Evolutionary conservation across 2,329 filamentous ascomycete species (phyloP), one percentile per base, ranked within the genome.

Genomic region (Penicillium corylophilum): DNA sequence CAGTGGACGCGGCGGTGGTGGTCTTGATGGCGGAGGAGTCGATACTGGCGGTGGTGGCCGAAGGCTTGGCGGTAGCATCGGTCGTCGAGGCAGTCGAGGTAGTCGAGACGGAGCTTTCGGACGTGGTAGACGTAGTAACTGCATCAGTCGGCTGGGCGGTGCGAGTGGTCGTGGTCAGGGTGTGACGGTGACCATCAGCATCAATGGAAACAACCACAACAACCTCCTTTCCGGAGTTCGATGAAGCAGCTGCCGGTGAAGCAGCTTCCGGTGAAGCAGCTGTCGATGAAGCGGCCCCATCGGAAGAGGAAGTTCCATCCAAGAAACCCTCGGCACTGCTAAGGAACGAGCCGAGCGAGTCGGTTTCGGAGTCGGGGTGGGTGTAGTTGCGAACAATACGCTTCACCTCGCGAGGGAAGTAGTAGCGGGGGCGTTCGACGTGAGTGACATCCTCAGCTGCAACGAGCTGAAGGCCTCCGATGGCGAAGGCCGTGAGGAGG

Each of bases 351-450:
- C n/a, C 39, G 22, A 28, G 33, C 10, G 38, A 10, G 35, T 22
- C 36, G 26, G 20, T 31, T 13, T 42, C 31, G 35, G 39, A 18
- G 16, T 33, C 20, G 23, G 44, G 41, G 24, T 43, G 29, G 33
- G 24, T 50, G 36, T 36, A 33, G 26, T 51, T 58, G 35, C 41
- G 52, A 29, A 62, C 38, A 12, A 46, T 53, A 42, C 66, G 61
- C 57, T 68, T 71, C 44, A 71, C 51, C n/a, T 68, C 64, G 28
- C 63, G 65, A 10, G 67, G 63, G 46, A 69, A 63, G 43, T 71
- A 70, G 57, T 65, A 70, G 28, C 66, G 69, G 33, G 71, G 71
- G 36, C 64, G 67, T 41, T 69, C 58, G 16, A 63, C 61, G 46
- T 63, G 53, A 5, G 16, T 20, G 3, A 2, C 16, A 31, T 64